Evolutionary conservation across 2,329 filamentous ascomycete genomes (phyloP), one percentile per base, ranked within the genome.

Genomic region (Stemphylium beticola): DNA sequence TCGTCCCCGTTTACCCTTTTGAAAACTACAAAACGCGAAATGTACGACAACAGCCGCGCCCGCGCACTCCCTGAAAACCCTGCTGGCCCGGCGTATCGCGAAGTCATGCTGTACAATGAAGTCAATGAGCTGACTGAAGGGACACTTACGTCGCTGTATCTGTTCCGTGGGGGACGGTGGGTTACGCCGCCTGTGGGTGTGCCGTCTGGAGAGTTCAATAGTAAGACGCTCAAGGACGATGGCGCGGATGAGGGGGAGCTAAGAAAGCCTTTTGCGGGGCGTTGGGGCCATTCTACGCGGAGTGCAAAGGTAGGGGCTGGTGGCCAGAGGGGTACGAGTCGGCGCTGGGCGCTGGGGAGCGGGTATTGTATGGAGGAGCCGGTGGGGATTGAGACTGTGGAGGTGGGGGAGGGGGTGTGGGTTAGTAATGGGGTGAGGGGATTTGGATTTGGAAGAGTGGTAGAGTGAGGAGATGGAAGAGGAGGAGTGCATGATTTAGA

Each of bases 371-470:
- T 82, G 26, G 90, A 96, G 68, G 83, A 86, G 58, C 74, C 78
- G 3, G 79, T 96, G 14, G 74, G 73, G n/a, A 79, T 79, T 2
- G 77, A 81, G 11, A 86, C 86, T 6, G 73, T 96, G 11, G 70
- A 80, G 3, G 81, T 91, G 60, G 90, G 88, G 1, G 93, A 97
- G 73, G 82, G 87, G 48, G 89, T 93, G 58, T 96, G 92, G 90
- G 77, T 97, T 48, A 96, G 92, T 74, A 97, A 93, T 74, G 92
- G 90, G 0, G 89, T 93, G 1, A 84, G 89, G 60, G 93, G 93
- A 0, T 96, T 96, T 69, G 66, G 68, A 18, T 70, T 65, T 61
- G 72, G 73, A 41, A 69, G 50, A 38, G 71, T 76, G 1, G 71
- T 76, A 3, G 65, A 60, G 43, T 68, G 41, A 26, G 43, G 5